Conservation (phyloP, 345 rosid genomes). For the Gossypium arboreum region DNA sequence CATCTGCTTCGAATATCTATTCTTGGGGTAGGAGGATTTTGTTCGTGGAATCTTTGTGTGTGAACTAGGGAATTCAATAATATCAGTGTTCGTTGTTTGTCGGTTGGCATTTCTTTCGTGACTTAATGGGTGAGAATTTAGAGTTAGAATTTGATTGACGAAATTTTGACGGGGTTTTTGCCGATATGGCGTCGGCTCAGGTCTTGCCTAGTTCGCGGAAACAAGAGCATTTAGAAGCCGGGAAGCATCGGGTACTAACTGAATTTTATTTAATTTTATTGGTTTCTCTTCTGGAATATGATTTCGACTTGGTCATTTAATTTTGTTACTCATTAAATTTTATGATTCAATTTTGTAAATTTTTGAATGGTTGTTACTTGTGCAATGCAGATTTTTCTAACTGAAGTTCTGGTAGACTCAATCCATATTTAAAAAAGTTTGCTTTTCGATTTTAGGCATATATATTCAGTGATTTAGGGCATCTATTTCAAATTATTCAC, state of each 20-base stretch:
- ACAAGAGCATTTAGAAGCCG: slow-evolving; percentile 85
- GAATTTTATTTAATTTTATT: background rate
- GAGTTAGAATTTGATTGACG: slow-evolving; percentile 19
- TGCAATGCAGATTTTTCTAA: background rate
- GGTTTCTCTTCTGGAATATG: background rate
- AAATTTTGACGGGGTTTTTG: slow-evolving; percentile 21
- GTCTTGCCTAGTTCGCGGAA: slow-evolving; percentile 67
- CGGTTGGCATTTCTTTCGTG: background rate
- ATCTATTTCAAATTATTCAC: background rate
- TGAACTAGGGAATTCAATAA: background rate
- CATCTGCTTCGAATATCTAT: background rate
- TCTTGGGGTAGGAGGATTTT: background rate
- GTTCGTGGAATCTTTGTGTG: background rate
- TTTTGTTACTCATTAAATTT: background rate
- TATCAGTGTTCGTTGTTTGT: slow-evolving; percentile 5
- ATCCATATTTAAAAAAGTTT: background rate
- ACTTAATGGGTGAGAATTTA: slow-evolving; percentile 16
- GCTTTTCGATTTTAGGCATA: background rate
- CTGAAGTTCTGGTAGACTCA: background rate
- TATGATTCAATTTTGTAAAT: background rate
- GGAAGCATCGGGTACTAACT: slow-evolving; percentile 70
- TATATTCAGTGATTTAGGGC: background rate
- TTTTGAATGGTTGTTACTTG: background rate
- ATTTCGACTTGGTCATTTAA: slow-evolving; percentile 4
- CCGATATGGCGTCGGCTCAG: slow-evolving; percentile 87